phyloP scores from a whole-genome alignment of 176 grass and related monocot genomes.

The Urochloa ruziziensis region DNA sequence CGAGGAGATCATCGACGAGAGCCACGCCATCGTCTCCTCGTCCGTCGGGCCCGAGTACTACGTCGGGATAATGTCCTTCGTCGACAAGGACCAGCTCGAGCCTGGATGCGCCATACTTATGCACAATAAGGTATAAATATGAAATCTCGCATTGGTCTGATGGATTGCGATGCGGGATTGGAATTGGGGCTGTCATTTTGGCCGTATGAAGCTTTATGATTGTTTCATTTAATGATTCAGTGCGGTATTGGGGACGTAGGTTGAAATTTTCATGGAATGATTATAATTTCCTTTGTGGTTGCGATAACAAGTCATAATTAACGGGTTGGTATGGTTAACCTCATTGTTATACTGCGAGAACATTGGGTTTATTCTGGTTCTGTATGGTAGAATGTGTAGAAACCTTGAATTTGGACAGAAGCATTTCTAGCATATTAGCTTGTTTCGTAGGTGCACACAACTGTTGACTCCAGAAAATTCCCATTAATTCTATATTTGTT shows the following conservation, averaged over 20 bases:
- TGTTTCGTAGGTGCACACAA: constrained; percentile 12
- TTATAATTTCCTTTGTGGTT: not conserved
- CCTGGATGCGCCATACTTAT: constrained; percentile 80
- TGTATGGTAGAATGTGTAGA: not conserved
- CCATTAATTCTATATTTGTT: not conserved
- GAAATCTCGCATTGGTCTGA: not conserved
- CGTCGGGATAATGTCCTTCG: constrained; percentile 68
- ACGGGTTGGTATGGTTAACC: not conserved
- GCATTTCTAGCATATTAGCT: not conserved
- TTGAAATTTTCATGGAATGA: not conserved
- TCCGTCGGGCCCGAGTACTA: constrained; percentile 90
- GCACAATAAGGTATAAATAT: constrained; percentile 71
- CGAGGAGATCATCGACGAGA: constrained; percentile 91
- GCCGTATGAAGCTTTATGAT: not conserved
- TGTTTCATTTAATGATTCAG: constrained; percentile 21
- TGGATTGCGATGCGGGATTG: not conserved
- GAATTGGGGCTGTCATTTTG: constrained; percentile 4
- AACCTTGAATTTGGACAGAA: constrained; percentile 2
- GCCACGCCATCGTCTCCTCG: constrained; percentile 67
- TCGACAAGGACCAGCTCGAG: constrained; percentile 91
- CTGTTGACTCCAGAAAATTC: not conserved
- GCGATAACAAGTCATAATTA: not conserved
- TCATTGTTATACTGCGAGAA: not conserved
- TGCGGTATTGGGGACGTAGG: not conserved
- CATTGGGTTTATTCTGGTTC: not conserved